A percentile compares a stretch with the other conserved stretches of the same genome.
Conservation (phyloP, 2,329 filamentous ascomycete genomes). For the Paracamarosporium sp. region DNA sequence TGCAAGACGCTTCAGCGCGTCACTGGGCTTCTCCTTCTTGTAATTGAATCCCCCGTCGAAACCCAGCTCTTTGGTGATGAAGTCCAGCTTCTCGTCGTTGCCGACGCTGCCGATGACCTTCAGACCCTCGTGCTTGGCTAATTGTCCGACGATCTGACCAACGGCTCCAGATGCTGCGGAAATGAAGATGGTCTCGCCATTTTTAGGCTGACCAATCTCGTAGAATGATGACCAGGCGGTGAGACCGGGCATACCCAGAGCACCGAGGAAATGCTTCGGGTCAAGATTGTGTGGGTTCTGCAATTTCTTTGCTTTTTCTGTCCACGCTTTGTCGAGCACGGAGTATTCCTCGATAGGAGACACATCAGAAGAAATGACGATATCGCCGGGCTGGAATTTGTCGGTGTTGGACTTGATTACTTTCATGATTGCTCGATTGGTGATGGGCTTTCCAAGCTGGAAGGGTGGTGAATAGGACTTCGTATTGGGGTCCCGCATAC, state of each 20-base stretch:
- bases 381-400: slow-evolving; percentile 71
- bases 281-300: slow-evolving; percentile 74
- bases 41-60: slow-evolving; percentile 87
- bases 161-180: slow-evolving; percentile 82
- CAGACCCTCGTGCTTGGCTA: slow-evolving; percentile 82
- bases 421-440: slow-evolving; percentile 68
- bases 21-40: slow-evolving; percentile 76
- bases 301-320: slow-evolving; percentile 60
- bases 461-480: slow-evolving; percentile 75
- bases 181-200: slow-evolving; percentile 83
- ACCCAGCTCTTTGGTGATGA: slow-evolving; percentile 70
- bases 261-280: slow-evolving; percentile 72
- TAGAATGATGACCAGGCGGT: slow-evolving; percentile 79
- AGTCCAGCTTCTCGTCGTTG: slow-evolving; percentile 79
- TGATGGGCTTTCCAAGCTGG: slow-evolving; percentile 67
- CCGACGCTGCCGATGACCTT: slow-evolving; percentile 82
- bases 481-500: slow-evolving; percentile 70
- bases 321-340: slow-evolving; percentile 57
- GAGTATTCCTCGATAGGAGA: slow-evolving; percentile 75
- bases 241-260: slow-evolving; percentile 79
- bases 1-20: slow-evolving; percentile 73
- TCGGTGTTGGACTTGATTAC: slow-evolving; percentile 73
- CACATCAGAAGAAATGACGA: slow-evolving; percentile 60
- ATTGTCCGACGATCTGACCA: slow-evolving; percentile 81
- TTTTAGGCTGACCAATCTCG: slow-evolving; percentile 76